Evolutionary conservation across 352 stramenopile species (phyloP).

Genomic region (Phytophthora megakarya): DNA sequence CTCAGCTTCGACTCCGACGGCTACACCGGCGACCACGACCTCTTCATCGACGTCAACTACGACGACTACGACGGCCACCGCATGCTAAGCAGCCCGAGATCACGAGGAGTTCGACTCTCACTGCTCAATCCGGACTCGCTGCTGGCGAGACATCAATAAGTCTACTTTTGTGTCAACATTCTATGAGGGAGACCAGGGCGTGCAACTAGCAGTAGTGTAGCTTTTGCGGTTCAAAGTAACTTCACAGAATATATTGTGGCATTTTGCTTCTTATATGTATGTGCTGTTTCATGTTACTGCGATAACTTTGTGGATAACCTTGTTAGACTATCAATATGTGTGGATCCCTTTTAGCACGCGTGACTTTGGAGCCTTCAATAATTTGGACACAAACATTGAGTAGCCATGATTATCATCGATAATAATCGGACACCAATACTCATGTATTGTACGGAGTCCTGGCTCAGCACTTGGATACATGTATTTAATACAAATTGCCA

Average conservation of each 20-base stretch:
- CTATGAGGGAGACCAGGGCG: neutral
- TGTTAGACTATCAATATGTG: neutral
- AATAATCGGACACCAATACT: neutral
- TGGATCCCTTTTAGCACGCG: neutral
- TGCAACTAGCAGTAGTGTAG: neutral
- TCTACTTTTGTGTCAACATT: conserved; percentile 11
- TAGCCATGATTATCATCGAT: neutral
- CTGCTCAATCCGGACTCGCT: neutral
- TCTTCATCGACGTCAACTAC: conserved; percentile 7
- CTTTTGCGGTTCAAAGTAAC: neutral
- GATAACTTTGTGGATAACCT: neutral
- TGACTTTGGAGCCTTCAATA: neutral
- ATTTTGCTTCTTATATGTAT: conserved; percentile 2
- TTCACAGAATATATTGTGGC: conserved; percentile 14
- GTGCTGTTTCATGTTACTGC: neutral
- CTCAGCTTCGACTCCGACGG: conserved; percentile 14
- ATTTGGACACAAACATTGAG: neutral
- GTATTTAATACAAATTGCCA: neutral
- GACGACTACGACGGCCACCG: conserved; percentile 15
- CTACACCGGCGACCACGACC: conserved; percentile 7
- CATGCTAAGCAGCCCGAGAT: conserved; percentile 19
- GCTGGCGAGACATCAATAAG: conserved; percentile 9
- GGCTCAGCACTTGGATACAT: neutral
- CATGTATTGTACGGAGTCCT: neutral
- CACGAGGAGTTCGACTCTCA: neutral